A percentile compares a stretch with the other conserved stretches of the same genome.
phyloP scores from a whole-genome alignment of 75 land plant genomes.

The Chamaecyparis obtusa region DNA sequence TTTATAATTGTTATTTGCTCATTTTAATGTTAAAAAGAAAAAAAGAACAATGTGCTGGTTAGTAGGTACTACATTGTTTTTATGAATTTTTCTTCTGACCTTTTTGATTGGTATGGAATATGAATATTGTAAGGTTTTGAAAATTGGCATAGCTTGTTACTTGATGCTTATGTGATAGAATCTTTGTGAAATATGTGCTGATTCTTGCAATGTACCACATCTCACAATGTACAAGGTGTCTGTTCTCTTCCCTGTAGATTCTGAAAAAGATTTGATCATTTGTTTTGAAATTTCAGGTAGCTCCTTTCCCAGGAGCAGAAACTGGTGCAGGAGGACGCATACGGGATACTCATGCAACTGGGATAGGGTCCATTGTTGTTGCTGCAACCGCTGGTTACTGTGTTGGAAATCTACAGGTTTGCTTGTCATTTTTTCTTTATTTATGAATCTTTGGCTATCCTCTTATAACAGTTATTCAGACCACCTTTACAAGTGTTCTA shows the following conservation, averaged over 20 bases:
- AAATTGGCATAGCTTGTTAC: not conserved
- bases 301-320: constrained; percentile 97
- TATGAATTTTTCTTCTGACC: not conserved
- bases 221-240: not conserved
- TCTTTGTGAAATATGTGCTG: not conserved
- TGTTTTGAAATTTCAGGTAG: constrained; percentile 41
- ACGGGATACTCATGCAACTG: constrained; percentile 98
- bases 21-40: not conserved
- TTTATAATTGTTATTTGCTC: not conserved
- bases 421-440: not conserved
- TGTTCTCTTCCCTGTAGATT: not conserved
- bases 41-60: not conserved
- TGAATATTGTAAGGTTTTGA: not conserved
- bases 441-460: not conserved
- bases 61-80: not conserved
- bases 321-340: constrained; percentile 97
- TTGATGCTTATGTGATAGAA: not conserved
- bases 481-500: not conserved
- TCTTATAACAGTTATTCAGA: not conserved
- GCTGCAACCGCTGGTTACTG: constrained; percentile 96
- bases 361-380: constrained; percentile 89
- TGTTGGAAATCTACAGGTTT: constrained; percentile 86
- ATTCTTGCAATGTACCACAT: not conserved
- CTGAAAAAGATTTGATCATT: not conserved
- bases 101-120: not conserved